Conservation (phyloP, 1,139 yeast genomes). For the Nakaseomyces glabratus region DNA sequence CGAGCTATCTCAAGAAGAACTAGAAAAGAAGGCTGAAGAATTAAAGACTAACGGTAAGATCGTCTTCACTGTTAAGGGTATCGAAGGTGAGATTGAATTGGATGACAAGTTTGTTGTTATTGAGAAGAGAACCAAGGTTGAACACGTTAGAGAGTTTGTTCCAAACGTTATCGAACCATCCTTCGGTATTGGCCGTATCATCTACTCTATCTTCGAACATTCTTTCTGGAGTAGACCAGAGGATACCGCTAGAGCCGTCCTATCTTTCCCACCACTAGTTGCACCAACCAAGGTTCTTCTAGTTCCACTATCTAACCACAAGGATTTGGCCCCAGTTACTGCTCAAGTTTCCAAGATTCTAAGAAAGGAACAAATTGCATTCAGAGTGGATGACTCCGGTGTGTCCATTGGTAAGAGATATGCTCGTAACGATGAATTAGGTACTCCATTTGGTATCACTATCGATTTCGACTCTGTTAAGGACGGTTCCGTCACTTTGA, state of each 20-base stretch:
- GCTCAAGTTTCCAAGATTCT: conserved; percentile 58
- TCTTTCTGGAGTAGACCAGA: conserved; percentile 92
- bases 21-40: conserved; percentile 67
- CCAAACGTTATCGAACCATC: conserved; percentile 99
- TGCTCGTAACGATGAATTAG: conserved; percentile 97
- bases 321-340: conserved; percentile 70
- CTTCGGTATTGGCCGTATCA: conserved; percentile 96
- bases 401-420: conserved; percentile 98
- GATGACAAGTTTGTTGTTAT: conserved; percentile 65
- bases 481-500: conserved; percentile 84
- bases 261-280: conserved; percentile 89
- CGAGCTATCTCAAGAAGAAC: conserved; percentile 75
- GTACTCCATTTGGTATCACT: conserved; percentile 98
- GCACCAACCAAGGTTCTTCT: conserved; percentile 97
- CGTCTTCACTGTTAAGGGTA: conserved; percentile 49
- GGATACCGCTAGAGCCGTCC: conserved; percentile 80
- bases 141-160: conserved; percentile 88
- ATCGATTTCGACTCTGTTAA: conserved; percentile 90
- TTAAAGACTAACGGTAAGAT: conserved; percentile 56
- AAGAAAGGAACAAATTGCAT: conserved; percentile 78
- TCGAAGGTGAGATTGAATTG: conserved; percentile 58
- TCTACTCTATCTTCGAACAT: conserved; percentile 90
- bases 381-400: conserved; percentile 94
- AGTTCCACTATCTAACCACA: conserved; percentile 85
- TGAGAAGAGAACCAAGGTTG: conserved; percentile 69